Evolutionary conservation across 2,329 filamentous ascomycete species (phyloP).

Genomic region (Ophiosphaerella korrae): DNA sequence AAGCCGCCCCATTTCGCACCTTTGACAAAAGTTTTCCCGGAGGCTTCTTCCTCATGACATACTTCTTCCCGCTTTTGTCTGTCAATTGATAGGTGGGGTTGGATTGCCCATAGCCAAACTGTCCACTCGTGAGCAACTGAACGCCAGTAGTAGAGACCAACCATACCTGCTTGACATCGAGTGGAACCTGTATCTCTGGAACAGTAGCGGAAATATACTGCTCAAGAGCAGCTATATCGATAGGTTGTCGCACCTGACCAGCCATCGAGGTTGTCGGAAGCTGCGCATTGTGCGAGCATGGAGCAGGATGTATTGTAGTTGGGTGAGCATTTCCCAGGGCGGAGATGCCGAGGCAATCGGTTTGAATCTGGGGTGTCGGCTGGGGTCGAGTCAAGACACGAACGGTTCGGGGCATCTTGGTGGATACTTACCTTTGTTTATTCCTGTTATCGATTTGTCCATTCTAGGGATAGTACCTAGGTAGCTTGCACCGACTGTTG

Average conservation of each 20-base stretch:
- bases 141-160: not conserved
- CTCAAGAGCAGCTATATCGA: conserved; percentile 80
- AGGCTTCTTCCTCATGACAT: conserved; percentile 96
- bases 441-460: too few relatives aligned
- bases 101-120: conserved; percentile 97
- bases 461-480: too few relatives aligned
- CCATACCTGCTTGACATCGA: conserved; percentile 85
- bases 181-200: conserved; percentile 79
- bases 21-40: conserved; percentile 86
- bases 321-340: conserved; percentile 14
- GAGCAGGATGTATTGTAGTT: conserved; percentile 16
- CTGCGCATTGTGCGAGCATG: conserved; percentile 18
- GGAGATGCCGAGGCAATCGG: conserved; percentile 17
- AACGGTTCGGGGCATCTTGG: not conserved
- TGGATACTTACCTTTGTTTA: not conserved
- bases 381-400: conserved; percentile 1
- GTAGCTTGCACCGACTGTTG: too few relatives aligned
- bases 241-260: conserved; percentile 85
- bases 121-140: conserved; percentile 11
- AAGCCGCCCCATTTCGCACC: conserved; percentile 5
- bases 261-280: conserved; percentile 64
- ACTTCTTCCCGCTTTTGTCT: conserved; percentile 69
- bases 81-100: conserved; percentile 96
- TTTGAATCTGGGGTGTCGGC: not conserved
- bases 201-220: conserved; percentile 77